Base-by-base conservation (phyloP, 106 monocot species). In the Phalaenopsis equestris region DNA sequence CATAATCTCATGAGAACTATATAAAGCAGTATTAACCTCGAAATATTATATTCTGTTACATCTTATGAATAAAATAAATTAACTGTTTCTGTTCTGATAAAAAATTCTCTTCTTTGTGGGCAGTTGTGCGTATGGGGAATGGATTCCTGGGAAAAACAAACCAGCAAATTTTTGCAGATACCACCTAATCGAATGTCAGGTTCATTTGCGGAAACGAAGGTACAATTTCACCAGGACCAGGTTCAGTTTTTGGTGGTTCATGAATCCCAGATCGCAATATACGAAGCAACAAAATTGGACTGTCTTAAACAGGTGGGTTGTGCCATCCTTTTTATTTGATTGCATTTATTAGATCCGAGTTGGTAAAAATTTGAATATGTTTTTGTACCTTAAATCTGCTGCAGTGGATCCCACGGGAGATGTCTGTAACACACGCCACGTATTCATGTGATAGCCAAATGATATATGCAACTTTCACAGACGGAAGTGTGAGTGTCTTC, bases 201-300 rank as follows among this genome's bases (percentile, higher is more conserved):
- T 36, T 17, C 79, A 42, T 68, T 79, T 76, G 37, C 81, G 41
- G 87, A 87, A 23, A 87, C 87, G 15, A 39, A 24, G 41, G 84
- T 84, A 8, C 87, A 87, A 45, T 87, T 87, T 79, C 87, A 87
- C 58, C 78, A 84, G 4, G 84, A 87, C 21, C 87, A 87, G 82
- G 56, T 57, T 41, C 84, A 81, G 7, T 76, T 84, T 43, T 80
- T 87, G 72, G 87, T 82, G 38, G 81, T 84, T 55, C 87, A 87
- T 77, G 87, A 81, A 46, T 79, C 75, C 21, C 87, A 84, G 47
- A 67, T 87, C 9, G 84, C 79, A 16, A 87, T 87, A 55, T 84
- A 84, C 56, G 87, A 84, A 49, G 81, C 78, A 19, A 36, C 76
- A 5, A 87, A 87, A 72, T 73, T 90, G 73, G 83, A 90, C 55